A percentile compares a stretch with the other conserved stretches of the same genome.
These are phyloP conservation scores for Aphanoascus verrucosus DNA, from an alignment of 2,329 filamentous ascomycete species.

Conservation along the genomic window DNA sequence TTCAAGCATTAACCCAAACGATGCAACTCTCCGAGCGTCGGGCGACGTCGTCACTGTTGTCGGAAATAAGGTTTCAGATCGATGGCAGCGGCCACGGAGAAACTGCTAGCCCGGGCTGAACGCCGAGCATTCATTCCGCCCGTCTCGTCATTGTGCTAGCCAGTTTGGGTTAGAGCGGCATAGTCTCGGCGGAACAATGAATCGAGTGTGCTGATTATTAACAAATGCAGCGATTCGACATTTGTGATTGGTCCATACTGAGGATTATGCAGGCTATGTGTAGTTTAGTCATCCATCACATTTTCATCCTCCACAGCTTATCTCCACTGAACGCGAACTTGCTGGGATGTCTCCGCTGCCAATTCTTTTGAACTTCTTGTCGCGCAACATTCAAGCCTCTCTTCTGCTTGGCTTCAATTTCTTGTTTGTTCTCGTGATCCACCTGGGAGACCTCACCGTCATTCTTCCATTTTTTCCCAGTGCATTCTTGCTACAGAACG, in stretches of 20 bases:
- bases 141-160: no score
- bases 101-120: background rate
- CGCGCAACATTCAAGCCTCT: constrained; percentile 5
- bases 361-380: background rate
- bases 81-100: no score
- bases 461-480: background rate
- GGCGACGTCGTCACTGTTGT: no score
- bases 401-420: constrained; percentile 7
- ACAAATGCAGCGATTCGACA: background rate
- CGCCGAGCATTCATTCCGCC: background rate
- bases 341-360: constrained; percentile 1
- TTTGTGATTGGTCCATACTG: background rate
- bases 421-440: constrained; percentile 5
- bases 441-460: background rate
- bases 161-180: no score
- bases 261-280: background rate
- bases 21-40: no score
- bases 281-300: background rate
- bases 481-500: background rate
- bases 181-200: background rate
- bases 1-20: no score
- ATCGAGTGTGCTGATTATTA: background rate
- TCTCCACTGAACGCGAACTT: background rate
- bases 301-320: background rate
- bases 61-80: no score